Evolutionary conservation across 768 basidiomycete genomes (phyloP), one percentile per base, ranked within the genome.

Genomic region (Strobilomyces dryophilus): DNA sequence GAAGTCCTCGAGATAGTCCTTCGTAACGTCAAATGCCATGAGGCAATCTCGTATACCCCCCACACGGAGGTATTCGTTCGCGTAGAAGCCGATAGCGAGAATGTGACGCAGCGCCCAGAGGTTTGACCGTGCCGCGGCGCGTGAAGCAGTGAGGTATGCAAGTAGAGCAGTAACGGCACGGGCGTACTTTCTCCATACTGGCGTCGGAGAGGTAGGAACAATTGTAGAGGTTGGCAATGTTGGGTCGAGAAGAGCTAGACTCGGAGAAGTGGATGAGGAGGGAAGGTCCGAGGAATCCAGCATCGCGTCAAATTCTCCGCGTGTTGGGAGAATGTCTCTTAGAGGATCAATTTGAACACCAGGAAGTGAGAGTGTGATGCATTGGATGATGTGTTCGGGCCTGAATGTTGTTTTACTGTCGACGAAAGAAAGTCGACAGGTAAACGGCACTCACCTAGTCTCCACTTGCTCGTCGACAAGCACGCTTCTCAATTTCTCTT

Each of bases 71-170:
- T 78, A 72, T 62, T 94, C 90, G 31, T 79, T 72, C 1, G 84
- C 83, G 53, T 85, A 85, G 6, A 84, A 64, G 1, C 76, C 73
- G 21, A 92, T 73, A 0, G 80, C 76, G 9, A 89, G 68, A 49
- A 92, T 72, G 63, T 92, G 88, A 9, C 81, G 79, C 5, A 98
- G 65, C 0, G 80, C 77, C 85, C 87, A 88, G 0, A 82, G 59
- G 47, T 87, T 79, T 15, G 72, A 70, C 46, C 75, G 79, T 4
- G 85, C 82, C 1, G 78, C 56, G n/a, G 79, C 72, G 35, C 90
- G 82, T 58, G 91, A 81, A 7, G 78, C 72, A 5, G 72, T 59
- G 52, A 91, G 73, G 26, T 81, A 65, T 1, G 78, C 71, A 3
- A 91, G 66, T 5, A 90, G 67, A 0, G 82, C 83, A 34, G 69